Conservation (phyloP, 1,284 basidiomycete genomes). For the Meira nashicola region DNA sequence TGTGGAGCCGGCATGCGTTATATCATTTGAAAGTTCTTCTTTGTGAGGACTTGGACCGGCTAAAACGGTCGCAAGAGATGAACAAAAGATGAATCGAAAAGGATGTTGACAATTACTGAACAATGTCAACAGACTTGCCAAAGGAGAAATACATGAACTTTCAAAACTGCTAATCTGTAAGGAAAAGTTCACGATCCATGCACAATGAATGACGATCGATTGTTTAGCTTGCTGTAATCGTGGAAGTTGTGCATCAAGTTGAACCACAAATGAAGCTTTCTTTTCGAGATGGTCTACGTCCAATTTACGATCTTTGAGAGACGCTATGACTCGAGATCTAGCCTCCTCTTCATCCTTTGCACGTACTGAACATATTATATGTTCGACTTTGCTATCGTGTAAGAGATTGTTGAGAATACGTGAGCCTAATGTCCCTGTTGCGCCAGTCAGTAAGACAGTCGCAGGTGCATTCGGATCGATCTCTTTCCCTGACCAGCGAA, state of each 20-base stretch:
- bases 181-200: conserved; percentile 45
- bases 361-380: conserved; percentile 61
- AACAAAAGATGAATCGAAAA: conserved; percentile 60
- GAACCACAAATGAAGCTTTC: not conserved
- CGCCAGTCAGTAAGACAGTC: conserved; percentile 59
- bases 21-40: conserved; percentile 46
- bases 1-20: conserved; percentile 56
- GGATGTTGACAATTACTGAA: conserved; percentile 55
- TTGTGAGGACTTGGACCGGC: conserved; percentile 35
- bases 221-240: not conserved
- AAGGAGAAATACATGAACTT: conserved; percentile 20
- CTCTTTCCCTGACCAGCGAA: not conserved
- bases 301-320: conserved; percentile 4
- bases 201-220: conserved; percentile 23
- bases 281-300: not conserved
- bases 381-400: conserved; percentile 50
- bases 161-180: conserved; percentile 29
- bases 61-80: conserved; percentile 57
- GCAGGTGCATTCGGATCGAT: conserved; percentile 21
- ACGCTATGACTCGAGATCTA: conserved; percentile 29
- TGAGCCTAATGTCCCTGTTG: conserved; percentile 63
- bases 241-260: conserved; percentile 2
- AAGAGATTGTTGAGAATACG: conserved; percentile 60
- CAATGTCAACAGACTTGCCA: conserved; percentile 59
- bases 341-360: conserved; percentile 56